Percentiles rank a stretch among this genome's conserved stretches.
Conservation (phyloP, 2,329 filamentous ascomycete genomes). For the Xenoacremonium recifei region DNA sequence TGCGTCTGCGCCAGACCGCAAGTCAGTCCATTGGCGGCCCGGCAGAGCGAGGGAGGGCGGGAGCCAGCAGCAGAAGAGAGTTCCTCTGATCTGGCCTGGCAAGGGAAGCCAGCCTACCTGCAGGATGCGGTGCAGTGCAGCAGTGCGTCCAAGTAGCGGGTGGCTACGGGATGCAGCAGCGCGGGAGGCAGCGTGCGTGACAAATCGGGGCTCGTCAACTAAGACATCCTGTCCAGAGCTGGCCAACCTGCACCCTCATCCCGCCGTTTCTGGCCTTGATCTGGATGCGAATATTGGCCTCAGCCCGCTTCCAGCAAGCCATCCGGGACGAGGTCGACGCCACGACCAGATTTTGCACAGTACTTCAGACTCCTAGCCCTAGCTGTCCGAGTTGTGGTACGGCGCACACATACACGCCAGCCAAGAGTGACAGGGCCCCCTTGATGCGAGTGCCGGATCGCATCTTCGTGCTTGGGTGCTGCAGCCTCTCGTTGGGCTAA, state of each 20-base stretch:
- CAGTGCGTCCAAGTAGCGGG: slow-evolving; percentile 5
- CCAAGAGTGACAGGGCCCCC: slow-evolving; percentile 15
- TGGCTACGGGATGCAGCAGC: slow-evolving; percentile 8
- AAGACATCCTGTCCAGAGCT: slow-evolving; percentile 17
- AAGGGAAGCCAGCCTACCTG: neutral
- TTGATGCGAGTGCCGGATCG: slow-evolving; percentile 20
- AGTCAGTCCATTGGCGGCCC: slow-evolving; percentile 14
- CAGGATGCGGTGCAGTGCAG: slow-evolving; percentile 11
- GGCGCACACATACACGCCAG: slow-evolving; percentile 16
- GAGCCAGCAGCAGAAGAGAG: slow-evolving; percentile 7
- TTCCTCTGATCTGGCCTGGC: slow-evolving; percentile 1
- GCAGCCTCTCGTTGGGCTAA: slow-evolving; percentile 19
- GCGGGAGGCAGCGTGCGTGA: too few species aligned
- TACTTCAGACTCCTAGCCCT: slow-evolving; percentile 14
- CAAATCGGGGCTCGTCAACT: slow-evolving; percentile 20
- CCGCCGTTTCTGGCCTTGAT: neutral
- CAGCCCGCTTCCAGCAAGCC: slow-evolving; percentile 3
- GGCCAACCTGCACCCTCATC: too few species aligned
- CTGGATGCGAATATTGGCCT: neutral
- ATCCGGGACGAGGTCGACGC: slow-evolving; percentile 8
- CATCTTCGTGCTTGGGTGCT: slow-evolving; percentile 24
- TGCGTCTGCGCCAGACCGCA: slow-evolving; percentile 19
- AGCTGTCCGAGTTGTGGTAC: slow-evolving; percentile 22
- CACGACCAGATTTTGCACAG: slow-evolving; percentile 12
- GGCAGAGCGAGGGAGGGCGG: too few species aligned